Evolutionary conservation across 495 filamentous ascomycete genomes (phyloP).

Genomic region (Hypomontagnella submonticulosa): DNA sequence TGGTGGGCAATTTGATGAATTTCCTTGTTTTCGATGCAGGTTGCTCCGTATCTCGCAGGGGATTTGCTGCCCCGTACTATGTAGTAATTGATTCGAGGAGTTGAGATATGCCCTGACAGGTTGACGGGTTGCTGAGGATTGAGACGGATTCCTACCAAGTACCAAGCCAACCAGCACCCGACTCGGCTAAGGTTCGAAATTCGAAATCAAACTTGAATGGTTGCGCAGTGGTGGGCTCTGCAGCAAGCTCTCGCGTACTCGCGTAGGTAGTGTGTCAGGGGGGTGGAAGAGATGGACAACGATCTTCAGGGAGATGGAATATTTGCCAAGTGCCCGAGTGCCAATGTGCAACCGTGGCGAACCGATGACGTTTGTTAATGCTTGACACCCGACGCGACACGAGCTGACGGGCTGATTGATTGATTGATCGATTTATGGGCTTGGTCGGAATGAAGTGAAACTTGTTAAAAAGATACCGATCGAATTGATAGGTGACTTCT

Average conservation of each 20-base stretch:
- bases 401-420: no score
- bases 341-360: constrained; percentile 15
- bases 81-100: constrained; percentile 16
- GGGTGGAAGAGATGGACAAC: constrained; percentile 32
- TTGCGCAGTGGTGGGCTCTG: constrained; percentile 24
- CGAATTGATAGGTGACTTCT: constrained; percentile 39
- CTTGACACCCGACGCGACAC: constrained; percentile 39
- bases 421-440: no score
- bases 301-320: constrained; percentile 41
- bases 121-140: constrained; percentile 22
- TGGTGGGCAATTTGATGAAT: constrained; percentile 13
- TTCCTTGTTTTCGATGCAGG: constrained; percentile 29
- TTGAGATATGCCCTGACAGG: constrained; percentile 23
- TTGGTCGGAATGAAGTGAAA: constrained; percentile 14
- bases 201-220: constrained; percentile 24
- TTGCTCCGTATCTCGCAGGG: constrained; percentile 39
- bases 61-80: constrained; percentile 20
- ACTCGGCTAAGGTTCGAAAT: constrained; percentile 21
- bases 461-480: constrained; percentile 40
- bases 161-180: constrained; percentile 28
- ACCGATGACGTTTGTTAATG: constrained; percentile 38
- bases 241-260: constrained; percentile 26
- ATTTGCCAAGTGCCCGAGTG: constrained; percentile 19
- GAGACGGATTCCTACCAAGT: constrained; percentile 6
- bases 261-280: constrained; percentile 24